Evolutionary conservation across 495 filamentous ascomycete species (phyloP), one percentile per base, ranked within the genome.

Genomic region (Hyaloscypha finlandica): DNA sequence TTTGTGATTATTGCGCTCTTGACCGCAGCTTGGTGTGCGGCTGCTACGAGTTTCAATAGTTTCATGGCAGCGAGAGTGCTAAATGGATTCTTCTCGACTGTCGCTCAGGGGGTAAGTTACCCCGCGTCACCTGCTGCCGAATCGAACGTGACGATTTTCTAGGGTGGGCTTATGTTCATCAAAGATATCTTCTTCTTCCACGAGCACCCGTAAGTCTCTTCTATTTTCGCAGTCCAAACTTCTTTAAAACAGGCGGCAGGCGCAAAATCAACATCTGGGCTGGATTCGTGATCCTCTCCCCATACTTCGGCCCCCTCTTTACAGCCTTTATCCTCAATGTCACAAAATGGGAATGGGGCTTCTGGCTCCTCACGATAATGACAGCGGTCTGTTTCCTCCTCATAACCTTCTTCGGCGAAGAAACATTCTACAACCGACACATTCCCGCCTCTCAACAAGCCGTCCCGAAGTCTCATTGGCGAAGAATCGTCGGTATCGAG

Each of bases 171-270:
- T 22, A 87, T 88, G 78, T 87, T 83, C 71, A 83, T 89, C 70
- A 86, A 88, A 69, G 87, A 89, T 75, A 79, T 88, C 59, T 89
- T 88, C 76, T 89, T 86, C 79, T 83, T 88, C 74, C 86, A 89
- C 66, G 85, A 89, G 66, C 84, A 85, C 59, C 80, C 79, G 20
- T 79, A 59, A 60, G 64, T 66, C 16, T 3, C 22, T 20, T 29
- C 16, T 56, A 45, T 30, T 22, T 30, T 25, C 55, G 35, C 4
- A 22, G 6, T 58, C 9, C n/a, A 22, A 16, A 3, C 33, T 20
- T 20, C 14, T 48, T 2, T 45, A 45, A 61, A 9, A 32, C 19
- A 31, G 30, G 19, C 19, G 8, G 8, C 19, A 61, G 64, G 8
- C 64, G 85, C 12, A 88, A 88, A 72, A 89, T 89, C 74, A 88